Evolutionary conservation across 768 basidiomycete species (phyloP), one percentile per base, ranked within the genome.

Genomic region (Rhodosporidiobolus sp.): DNA sequence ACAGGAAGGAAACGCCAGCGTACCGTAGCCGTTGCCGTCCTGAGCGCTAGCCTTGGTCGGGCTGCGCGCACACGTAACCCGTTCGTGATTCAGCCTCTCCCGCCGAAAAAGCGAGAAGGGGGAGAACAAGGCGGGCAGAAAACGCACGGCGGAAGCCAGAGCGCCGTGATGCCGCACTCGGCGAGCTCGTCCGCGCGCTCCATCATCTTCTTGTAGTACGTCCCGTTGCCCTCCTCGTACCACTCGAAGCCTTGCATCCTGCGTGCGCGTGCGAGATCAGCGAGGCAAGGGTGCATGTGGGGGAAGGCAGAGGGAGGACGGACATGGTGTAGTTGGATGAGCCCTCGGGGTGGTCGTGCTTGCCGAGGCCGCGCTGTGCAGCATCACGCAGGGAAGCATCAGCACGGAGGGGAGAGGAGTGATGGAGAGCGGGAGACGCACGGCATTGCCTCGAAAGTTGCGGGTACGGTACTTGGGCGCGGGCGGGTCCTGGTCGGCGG

Each of bases 141-240:
- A 43, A 43, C 38, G 38, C 38, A 43, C 38, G 38, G 82, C 54
- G 81, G 80, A 22, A 82, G 67, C 83, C 83, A 83, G 56, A 80
- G 78, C 16, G 81, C 82, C 17, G 82, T 83, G 67, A 83, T 82
- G 50, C 83, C 83, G 69, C 80, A 79, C 22, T 73, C 76, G 10
- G 80, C 79, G 50, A 83, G 76, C 26, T 77, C 60, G 11, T 79
- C 72, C 9, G 77, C 67, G 50, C 79, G 77, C 0, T 66, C 63
- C 63, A 78, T 76, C 49, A 80, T 79, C 63, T 79, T 76, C 57
- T 80, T 80, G 81, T 81, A 83, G 73, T 82, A 81, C 24, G 77
- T 80, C 26, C 80, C 81, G 9, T 72, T 76, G 28, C 77, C 78
- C 9, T 28, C 26, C 8, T 55, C 30, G 59, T 69, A 66, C 77